Conservation (phyloP, 1,284 basidiomycete genomes). For the Exobasidium rhododendri region DNA sequence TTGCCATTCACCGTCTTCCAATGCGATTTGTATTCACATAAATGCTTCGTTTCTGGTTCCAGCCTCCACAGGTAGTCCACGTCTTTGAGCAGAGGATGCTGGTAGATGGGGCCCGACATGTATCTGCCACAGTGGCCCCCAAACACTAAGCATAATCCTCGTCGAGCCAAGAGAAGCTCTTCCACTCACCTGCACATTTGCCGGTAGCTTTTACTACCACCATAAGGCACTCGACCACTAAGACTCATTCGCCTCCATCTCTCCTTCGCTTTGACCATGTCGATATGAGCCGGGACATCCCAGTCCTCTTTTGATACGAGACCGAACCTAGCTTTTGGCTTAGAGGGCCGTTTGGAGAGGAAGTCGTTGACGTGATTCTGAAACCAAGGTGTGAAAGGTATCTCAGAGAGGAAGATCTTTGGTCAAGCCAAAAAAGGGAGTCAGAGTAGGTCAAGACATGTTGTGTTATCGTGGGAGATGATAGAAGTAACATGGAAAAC, state of each 20-base stretch:
- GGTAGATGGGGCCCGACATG: slow-evolving; percentile 11
- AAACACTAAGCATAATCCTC: neutral
- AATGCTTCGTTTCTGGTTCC: slow-evolving; percentile 17
- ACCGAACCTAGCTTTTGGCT: slow-evolving; percentile 5
- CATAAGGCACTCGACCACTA: slow-evolving; percentile 11
- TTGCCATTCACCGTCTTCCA: neutral
- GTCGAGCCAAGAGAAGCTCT: neutral
- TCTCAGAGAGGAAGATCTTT: slow-evolving; percentile 11
- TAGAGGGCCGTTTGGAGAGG: neutral
- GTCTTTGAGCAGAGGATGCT: slow-evolving; percentile 20
- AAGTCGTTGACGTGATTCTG: slow-evolving; percentile 1
- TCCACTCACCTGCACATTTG: slow-evolving; percentile 18
- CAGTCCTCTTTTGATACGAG: slow-evolving; percentile 11
- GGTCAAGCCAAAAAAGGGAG: neutral
- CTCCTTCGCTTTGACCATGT: neutral
- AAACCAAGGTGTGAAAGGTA: slow-evolving; percentile 1
- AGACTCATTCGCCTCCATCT: slow-evolving; percentile 1
- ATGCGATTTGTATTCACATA: slow-evolving; percentile 8
- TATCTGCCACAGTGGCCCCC: slow-evolving; percentile 5
- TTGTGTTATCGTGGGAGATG: neutral
- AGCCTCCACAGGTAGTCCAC: slow-evolving; percentile 25
- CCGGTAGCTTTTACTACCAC: slow-evolving; percentile 11
- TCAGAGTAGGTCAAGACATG: too few relatives aligned
- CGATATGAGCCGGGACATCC: slow-evolving; percentile 9
- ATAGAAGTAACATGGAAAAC: neutral